Percentiles rank a stretch among this genome's conserved stretches.
phyloP scores from a whole-genome alignment of 345 rosid genomes.

The Acer campestre region DNA sequence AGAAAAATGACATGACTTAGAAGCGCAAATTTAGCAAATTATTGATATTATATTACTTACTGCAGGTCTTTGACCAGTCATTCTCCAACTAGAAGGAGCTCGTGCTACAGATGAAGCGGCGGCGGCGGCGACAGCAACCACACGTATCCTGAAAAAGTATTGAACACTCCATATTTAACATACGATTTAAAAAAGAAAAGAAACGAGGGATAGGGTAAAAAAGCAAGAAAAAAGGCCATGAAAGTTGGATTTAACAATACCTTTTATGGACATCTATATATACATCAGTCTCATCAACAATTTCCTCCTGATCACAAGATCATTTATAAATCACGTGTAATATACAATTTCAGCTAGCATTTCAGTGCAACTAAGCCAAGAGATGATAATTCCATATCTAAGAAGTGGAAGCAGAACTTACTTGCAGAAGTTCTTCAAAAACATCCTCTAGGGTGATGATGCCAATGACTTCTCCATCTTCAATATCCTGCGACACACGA shows the following conservation, averaged over 20 bases:
- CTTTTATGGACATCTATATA: constrained; percentile 80
- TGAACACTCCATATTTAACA: constrained; percentile 1
- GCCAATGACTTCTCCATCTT: constrained; percentile 82
- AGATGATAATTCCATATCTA: background rate
- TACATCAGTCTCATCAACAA: constrained; percentile 80
- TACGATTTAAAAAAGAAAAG: background rate
- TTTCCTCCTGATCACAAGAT: constrained; percentile 61
- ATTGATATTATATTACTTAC: constrained; percentile 32
- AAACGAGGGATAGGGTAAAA: background rate
- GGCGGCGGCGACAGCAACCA: constrained; percentile 64
- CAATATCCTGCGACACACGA: constrained; percentile 52
- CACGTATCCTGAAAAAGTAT: constrained; percentile 55
- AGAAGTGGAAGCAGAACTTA: constrained; percentile 26
- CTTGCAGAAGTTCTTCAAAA: constrained; percentile 87
- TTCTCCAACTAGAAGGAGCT: constrained; percentile 46
- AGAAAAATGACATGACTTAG: background rate
- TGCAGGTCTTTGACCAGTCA: constrained; percentile 35
- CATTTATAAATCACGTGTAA: background rate
- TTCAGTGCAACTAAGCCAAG: constrained; percentile 3
- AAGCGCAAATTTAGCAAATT: background rate
- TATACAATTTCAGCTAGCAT: constrained; percentile 6
- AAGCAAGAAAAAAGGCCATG: background rate
- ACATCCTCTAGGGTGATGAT: constrained; percentile 86
- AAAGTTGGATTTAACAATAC: constrained; percentile 31
- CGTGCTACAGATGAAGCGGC: constrained; percentile 58